Conservation (phyloP, 208 protist genomes). For the Angomonas deanei region DNA sequence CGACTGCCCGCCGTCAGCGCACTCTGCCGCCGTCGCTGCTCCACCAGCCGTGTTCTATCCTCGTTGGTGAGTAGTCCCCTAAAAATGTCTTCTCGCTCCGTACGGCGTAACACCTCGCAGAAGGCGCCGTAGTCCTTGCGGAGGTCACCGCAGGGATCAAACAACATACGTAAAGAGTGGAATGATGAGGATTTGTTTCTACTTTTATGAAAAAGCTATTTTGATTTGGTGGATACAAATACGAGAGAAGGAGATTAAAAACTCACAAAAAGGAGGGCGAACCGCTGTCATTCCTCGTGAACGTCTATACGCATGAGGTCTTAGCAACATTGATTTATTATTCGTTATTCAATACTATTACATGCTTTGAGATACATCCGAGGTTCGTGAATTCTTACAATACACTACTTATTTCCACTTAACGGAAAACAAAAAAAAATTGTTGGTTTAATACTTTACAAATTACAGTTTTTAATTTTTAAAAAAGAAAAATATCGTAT, state of each 20-base stretch:
- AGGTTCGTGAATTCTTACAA: too few species aligned
- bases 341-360: too few species aligned
- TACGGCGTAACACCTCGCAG: conserved; percentile 73
- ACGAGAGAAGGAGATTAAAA: not conserved
- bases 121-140: conserved; percentile 83
- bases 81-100: conserved; percentile 83
- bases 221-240: not conserved
- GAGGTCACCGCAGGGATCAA: conserved; percentile 82
- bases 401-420: too few species aligned
- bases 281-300: too few species aligned
- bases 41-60: conserved; percentile 15
- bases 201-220: not conserved
- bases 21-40: not conserved
- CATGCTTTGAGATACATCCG: too few species aligned
- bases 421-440: conserved; percentile 1
- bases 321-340: too few species aligned
- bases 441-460: not conserved
- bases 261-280: not conserved
- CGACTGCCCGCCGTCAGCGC: not conserved
- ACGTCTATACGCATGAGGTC: too few species aligned
- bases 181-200: not conserved
- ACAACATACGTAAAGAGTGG: conserved; percentile 43
- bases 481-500: conserved; percentile 5
- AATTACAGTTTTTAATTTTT: not conserved
- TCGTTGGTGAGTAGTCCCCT: conserved; percentile 39